phyloP scores from a whole-genome alignment of 805 yeast species.

The Nakazawaea ishiwadae region DNA sequence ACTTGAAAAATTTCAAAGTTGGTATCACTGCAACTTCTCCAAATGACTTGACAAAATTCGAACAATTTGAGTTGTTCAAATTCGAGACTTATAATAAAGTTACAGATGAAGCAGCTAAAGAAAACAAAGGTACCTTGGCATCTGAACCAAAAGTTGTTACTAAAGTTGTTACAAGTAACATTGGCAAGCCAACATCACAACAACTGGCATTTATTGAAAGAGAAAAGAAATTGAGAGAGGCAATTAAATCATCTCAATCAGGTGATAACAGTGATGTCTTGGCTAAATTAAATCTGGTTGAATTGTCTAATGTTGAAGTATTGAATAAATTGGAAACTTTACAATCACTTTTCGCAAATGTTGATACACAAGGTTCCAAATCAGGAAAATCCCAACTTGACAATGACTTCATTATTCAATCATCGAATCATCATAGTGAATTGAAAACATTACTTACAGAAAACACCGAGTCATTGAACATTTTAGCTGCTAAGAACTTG shows the following conservation, averaged over 20 bases:
- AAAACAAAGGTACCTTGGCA: slow-evolving; percentile 48
- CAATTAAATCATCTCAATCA: not conserved
- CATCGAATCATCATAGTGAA: slow-evolving; percentile 23
- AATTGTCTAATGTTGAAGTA: slow-evolving; percentile 5
- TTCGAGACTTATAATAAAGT: slow-evolving; percentile 51
- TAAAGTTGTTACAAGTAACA: slow-evolving; percentile 24
- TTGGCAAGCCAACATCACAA: slow-evolving; percentile 1
- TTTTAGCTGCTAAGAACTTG: not conserved
- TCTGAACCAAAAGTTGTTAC: slow-evolving; percentile 41
- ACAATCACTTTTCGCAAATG: not conserved
- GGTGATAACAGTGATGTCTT: not conserved
- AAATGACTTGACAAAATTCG: slow-evolving; percentile 32
- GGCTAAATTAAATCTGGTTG: slow-evolving; percentile 4
- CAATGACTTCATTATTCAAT: slow-evolving; percentile 35
- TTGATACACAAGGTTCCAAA: slow-evolving; percentile 4
- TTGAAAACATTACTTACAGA: slow-evolving; percentile 13
- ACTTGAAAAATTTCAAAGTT: slow-evolving; percentile 33
- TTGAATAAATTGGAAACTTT: slow-evolving; percentile 9
- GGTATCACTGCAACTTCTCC: slow-evolving; percentile 52
- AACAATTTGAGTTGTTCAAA: slow-evolving; percentile 61
- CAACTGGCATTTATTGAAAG: slow-evolving; percentile 15
- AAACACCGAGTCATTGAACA: not conserved
- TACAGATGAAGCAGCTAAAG: slow-evolving; percentile 45
- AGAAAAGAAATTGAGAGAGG: slow-evolving; percentile 18
- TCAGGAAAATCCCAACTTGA: slow-evolving; percentile 18